Evolutionary conservation across 148 eudicot genomes (phyloP).

Genomic region (Vaccinium macrocarpon): DNA sequence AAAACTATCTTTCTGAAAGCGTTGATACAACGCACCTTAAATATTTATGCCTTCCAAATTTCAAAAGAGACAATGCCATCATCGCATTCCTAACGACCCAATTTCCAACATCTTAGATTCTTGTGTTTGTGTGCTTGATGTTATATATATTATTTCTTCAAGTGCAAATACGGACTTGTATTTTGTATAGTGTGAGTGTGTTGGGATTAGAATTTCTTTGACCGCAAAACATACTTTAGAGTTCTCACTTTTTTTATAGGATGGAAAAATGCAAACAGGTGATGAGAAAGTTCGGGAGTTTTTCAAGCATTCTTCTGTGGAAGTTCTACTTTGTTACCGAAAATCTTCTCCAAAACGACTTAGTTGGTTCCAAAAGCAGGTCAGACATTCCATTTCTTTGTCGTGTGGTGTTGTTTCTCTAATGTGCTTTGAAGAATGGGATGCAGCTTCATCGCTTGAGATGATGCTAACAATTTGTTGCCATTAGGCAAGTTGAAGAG

Average conservation of each 20-base stretch:
- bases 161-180: not conserved
- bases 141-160: not conserved
- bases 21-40: too few species aligned
- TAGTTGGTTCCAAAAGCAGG: slow-evolving; percentile 75
- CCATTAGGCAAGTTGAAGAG: not conserved
- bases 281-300: slow-evolving; percentile 74
- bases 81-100: too few species aligned
- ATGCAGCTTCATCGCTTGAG: not conserved
- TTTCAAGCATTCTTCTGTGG: slow-evolving; percentile 84
- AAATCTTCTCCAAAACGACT: slow-evolving; percentile 65
- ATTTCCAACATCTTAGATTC: not conserved
- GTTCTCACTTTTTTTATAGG: slow-evolving; percentile 31
- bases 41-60: too few species aligned
- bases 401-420: not conserved
- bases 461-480: not conserved
- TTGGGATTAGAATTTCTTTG: not conserved
- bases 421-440: not conserved
- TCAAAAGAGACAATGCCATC: too few species aligned
- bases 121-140: not conserved
- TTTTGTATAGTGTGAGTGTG: not conserved
- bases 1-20: too few species aligned
- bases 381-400: slow-evolving; percentile 16
- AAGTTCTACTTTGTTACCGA: slow-evolving; percentile 71
- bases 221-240: too few species aligned
- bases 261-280: slow-evolving; percentile 61